Conservation (phyloP, 768 basidiomycete genomes). For the Phanerodontia chrysosporium region DNA sequence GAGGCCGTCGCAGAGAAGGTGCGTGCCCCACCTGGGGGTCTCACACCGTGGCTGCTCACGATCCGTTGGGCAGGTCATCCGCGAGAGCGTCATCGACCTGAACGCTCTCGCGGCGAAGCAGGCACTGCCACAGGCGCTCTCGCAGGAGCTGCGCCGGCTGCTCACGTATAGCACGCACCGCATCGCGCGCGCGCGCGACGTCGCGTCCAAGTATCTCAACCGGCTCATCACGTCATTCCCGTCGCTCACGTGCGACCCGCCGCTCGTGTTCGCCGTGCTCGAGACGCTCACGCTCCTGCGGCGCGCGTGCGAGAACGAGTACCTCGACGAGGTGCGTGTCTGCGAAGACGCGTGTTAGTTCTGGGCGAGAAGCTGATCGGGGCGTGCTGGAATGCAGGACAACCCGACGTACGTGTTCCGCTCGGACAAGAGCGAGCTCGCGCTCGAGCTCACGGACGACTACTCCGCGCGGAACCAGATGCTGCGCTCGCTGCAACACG, state of each 20-base stretch:
- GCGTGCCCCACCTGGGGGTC: neutral
- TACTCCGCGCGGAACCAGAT: conserved; percentile 85
- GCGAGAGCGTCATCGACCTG: conserved; percentile 66
- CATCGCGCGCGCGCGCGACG: conserved; percentile 72
- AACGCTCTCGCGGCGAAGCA: conserved; percentile 76
- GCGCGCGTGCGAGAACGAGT: conserved; percentile 87
- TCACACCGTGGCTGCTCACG: neutral
- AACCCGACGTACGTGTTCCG: conserved; percentile 82
- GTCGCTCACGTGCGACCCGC: conserved; percentile 87
- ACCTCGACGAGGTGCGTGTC: conserved; percentile 70
- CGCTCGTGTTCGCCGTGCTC: conserved; percentile 83
- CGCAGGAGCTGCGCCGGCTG: conserved; percentile 69
- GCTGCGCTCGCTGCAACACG: conserved; percentile 64
- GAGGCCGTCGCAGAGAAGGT: conserved; percentile 87
- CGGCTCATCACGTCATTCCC: conserved; percentile 88
- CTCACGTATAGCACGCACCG: conserved; percentile 80
- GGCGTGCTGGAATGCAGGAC: conserved; percentile 64
- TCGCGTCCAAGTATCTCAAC: conserved; percentile 81
- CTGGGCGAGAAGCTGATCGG: neutral
- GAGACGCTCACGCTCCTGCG: conserved; percentile 89
- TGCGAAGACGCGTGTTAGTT: no score
- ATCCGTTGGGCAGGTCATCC: conserved; percentile 57
- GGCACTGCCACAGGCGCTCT: conserved; percentile 63
- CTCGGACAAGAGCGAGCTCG: conserved; percentile 73
- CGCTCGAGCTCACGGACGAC: conserved; percentile 79